Evolutionary conservation across 2,329 filamentous ascomycete genomes (phyloP).

Genomic region (Colletotrichum sp.): DNA sequence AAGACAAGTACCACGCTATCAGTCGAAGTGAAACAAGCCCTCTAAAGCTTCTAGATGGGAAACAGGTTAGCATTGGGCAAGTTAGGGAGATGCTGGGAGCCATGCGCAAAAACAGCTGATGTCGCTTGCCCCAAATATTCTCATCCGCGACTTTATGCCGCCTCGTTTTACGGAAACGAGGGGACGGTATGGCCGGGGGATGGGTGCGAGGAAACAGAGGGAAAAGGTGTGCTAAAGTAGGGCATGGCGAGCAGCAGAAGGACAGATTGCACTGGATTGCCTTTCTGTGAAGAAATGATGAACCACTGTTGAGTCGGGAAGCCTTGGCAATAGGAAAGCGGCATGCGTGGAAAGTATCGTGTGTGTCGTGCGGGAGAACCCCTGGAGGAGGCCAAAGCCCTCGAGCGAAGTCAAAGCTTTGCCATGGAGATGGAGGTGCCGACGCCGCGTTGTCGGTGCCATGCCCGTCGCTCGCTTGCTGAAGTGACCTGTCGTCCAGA

Average conservation of each 20-base stretch:
- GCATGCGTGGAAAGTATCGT: slow-evolving; percentile 6
- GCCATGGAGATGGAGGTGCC: slow-evolving; percentile 17
- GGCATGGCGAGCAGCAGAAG: not conserved
- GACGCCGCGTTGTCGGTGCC: slow-evolving; percentile 5
- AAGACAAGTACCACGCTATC: not conserved
- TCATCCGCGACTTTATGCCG: not conserved
- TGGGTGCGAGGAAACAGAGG: not conserved
- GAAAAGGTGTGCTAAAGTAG: not conserved
- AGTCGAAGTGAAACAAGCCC: slow-evolving; percentile 7
- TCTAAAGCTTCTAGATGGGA: slow-evolving; percentile 3
- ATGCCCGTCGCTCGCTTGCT: not conserved
- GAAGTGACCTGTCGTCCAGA: slow-evolving; percentile 6
- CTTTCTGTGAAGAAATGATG: slow-evolving; percentile 9
- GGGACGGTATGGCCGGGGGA: not conserved
- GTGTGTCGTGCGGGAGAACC: slow-evolving; percentile 10
- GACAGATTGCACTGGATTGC: slow-evolving; percentile 5
- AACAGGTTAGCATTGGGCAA: not conserved
- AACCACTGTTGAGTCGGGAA: slow-evolving; percentile 1
- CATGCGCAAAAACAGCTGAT: slow-evolving; percentile 1
- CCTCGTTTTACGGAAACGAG: slow-evolving; percentile 14
- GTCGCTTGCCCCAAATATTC: not conserved
- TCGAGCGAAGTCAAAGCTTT: slow-evolving; percentile 17
- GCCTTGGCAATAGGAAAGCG: slow-evolving; percentile 4
- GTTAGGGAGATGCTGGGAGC: slow-evolving; percentile 14
- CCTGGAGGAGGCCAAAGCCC: slow-evolving; percentile 12